Conservation (phyloP, 768 basidiomycete genomes). For the Suillus decipiens region DNA sequence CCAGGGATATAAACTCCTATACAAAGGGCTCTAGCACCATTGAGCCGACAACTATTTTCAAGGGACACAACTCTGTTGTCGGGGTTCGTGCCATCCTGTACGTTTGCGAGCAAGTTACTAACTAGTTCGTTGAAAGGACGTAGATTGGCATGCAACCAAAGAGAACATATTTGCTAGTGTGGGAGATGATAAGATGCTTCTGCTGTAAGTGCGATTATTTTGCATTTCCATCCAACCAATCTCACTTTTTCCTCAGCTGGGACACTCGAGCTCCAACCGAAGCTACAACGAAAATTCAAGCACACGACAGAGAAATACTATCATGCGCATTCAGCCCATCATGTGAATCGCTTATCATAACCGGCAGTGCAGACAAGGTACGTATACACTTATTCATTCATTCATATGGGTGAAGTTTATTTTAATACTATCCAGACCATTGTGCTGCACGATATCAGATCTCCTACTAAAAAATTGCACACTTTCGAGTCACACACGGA, state of each 20-base stretch:
- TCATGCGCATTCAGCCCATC: slow-evolving; percentile 89
- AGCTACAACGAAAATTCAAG: slow-evolving; percentile 72
- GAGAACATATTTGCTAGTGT: slow-evolving; percentile 92
- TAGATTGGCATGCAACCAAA: slow-evolving; percentile 88
- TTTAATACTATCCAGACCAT: slow-evolving; percentile 60
- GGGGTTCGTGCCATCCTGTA: slow-evolving; percentile 57
- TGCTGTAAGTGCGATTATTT: slow-evolving; percentile 65
- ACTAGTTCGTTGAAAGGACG: slow-evolving; percentile 59
- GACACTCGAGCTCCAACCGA: slow-evolving; percentile 79
- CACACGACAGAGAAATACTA: slow-evolving; percentile 90
- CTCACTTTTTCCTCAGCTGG: slow-evolving; percentile 61
- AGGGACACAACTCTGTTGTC: slow-evolving; percentile 89
- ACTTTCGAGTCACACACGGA: slow-evolving; percentile 92
- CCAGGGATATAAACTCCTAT: slow-evolving; percentile 92
- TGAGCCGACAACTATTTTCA: slow-evolving; percentile 83
- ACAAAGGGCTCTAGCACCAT: slow-evolving; percentile 73
- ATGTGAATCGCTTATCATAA: slow-evolving; percentile 75
- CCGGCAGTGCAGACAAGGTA: slow-evolving; percentile 94
- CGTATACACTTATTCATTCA: slow-evolving; percentile 14
- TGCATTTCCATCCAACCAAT: background rate
- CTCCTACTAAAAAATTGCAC: slow-evolving; percentile 76
- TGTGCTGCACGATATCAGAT: slow-evolving; percentile 83
- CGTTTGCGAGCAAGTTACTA: background rate
- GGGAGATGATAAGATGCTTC: slow-evolving; percentile 91
- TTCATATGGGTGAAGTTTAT: background rate